phyloP scores from a whole-genome alignment of 768 basidiomycete genomes.

The Wakefieldia striispora region DNA sequence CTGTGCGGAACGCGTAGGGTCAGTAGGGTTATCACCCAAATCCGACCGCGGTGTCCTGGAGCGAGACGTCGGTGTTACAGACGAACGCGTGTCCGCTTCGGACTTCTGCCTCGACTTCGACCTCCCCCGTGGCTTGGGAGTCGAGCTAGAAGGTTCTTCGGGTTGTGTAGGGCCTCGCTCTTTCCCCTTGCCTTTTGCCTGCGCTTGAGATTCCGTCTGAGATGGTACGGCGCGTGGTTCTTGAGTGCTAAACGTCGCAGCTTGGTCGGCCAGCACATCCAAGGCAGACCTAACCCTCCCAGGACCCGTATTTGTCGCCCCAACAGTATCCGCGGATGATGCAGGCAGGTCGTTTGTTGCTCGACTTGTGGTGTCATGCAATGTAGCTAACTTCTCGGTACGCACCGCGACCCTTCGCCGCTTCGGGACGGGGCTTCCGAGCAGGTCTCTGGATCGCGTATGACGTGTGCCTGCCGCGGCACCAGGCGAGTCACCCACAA shows the following conservation, averaged over 20 bases:
- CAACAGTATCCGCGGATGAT: constrained; percentile 2
- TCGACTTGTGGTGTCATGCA: constrained; percentile 4
- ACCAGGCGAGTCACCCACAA: constrained; percentile 19
- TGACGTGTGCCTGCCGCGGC: constrained; percentile 29
- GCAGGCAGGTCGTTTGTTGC: neutral
- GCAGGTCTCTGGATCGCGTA: constrained; percentile 18
- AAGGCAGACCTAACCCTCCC: constrained; percentile 50
- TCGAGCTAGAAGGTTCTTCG: constrained; percentile 1
- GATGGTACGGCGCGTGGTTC: constrained; percentile 17
- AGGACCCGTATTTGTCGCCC: neutral
- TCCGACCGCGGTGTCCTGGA: constrained; percentile 19
- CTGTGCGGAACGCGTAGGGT: neutral
- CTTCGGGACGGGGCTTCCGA: constrained; percentile 40
- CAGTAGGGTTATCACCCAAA: neutral
- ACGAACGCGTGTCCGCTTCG: constrained; percentile 3
- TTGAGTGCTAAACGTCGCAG: constrained; percentile 50
- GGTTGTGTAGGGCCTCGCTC: constrained; percentile 8
- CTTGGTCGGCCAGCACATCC: constrained; percentile 74
- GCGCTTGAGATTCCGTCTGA: neutral
- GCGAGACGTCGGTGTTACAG: constrained; percentile 7
- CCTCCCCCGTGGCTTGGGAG: constrained; percentile 9
- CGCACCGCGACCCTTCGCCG: constrained; percentile 29
- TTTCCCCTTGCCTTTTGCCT: constrained; percentile 21
- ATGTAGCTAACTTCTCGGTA: constrained; percentile 8
- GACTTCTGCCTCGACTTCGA: constrained; percentile 7